These are phyloP conservation scores for Symmetrospora coprosmae DNA, from an alignment of 768 basidiomycete species.

Conservation along the genomic window DNA sequence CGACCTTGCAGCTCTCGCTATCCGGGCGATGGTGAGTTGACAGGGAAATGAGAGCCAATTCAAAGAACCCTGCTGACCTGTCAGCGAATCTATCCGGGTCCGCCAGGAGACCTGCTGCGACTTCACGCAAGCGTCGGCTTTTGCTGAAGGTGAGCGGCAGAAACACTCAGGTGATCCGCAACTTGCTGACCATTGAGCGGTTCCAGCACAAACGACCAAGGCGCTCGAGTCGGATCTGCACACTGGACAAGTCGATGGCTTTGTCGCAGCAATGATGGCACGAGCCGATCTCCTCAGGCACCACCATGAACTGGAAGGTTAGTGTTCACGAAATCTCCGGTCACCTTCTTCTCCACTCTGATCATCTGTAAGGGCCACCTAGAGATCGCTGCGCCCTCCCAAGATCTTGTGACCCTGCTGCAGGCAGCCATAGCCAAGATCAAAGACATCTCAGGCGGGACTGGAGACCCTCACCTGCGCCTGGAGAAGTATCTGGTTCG, in stretches of 20 bases:
- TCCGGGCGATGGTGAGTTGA: too few species aligned
- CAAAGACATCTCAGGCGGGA: conserved; percentile 46
- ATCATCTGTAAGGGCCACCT: not conserved
- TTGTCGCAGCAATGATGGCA: not conserved
- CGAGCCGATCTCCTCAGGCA: not conserved
- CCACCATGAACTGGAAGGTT: too few species aligned
- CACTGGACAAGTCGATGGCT: not conserved
- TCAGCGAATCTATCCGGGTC: too few species aligned
- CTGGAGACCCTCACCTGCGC: conserved; percentile 61
- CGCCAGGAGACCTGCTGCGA: not conserved
- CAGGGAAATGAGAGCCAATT: too few species aligned
- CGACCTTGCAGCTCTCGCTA: too few species aligned
- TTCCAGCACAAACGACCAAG: not conserved
- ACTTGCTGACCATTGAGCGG: not conserved
- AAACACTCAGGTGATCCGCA: not conserved
- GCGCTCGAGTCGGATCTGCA: not conserved
- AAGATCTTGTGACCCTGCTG: conserved; percentile 47
- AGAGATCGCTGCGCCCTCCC: conserved; percentile 35
- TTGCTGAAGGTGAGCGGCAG: not conserved
- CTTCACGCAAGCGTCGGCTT: not conserved
- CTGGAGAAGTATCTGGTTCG: conserved; percentile 70
- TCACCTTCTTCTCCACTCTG: too few species aligned
- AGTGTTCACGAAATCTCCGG: too few species aligned
- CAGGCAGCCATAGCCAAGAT: conserved; percentile 54
- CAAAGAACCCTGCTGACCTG: too few species aligned